These are phyloP conservation scores for Thalassiosira ordinaria DNA, from an alignment of 352 stramenopile genomes.

Conservation along the genomic window DNA sequence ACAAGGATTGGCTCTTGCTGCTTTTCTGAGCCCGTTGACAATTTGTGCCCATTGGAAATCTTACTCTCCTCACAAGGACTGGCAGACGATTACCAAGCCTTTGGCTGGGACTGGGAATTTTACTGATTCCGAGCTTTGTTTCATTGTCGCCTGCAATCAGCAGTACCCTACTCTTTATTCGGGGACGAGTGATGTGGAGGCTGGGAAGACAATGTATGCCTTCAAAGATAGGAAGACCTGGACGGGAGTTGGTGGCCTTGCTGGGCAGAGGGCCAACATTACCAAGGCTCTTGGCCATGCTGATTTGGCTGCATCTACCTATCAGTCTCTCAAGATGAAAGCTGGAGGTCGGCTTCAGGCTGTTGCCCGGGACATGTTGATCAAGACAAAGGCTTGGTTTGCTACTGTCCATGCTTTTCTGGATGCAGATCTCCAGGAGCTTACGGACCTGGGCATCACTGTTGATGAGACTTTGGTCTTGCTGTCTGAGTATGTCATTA, in stretches of 20 bases:
- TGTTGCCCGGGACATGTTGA: not conserved
- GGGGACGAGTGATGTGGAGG: not conserved
- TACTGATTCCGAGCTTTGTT: not conserved
- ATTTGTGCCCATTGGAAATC: not conserved
- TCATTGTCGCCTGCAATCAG: not conserved
- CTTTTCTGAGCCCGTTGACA: not conserved
- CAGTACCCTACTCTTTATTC: not conserved
- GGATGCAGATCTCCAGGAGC: not conserved
- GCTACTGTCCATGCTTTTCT: not conserved
- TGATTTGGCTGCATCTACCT: not conserved
- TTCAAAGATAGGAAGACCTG: not conserved
- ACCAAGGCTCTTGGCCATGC: not conserved
- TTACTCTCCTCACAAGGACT: not conserved
- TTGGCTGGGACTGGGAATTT: not conserved
- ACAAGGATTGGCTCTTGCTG: not conserved
- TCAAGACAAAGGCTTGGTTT: not conserved
- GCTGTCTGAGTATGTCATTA: constrained; percentile 9
- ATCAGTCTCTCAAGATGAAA: not conserved
- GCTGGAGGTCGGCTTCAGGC: not conserved
- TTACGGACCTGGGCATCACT: not conserved
- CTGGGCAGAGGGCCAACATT: not conserved
- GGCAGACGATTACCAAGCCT: not conserved
- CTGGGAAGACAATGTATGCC: not conserved
- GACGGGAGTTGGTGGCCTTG: not conserved
- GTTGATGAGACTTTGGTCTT: not conserved